A percentile compares a stretch with the other conserved stretches of the same genome.
Conservation (phyloP, 441 rosid genomes). For the Populus hybrid region DNA sequence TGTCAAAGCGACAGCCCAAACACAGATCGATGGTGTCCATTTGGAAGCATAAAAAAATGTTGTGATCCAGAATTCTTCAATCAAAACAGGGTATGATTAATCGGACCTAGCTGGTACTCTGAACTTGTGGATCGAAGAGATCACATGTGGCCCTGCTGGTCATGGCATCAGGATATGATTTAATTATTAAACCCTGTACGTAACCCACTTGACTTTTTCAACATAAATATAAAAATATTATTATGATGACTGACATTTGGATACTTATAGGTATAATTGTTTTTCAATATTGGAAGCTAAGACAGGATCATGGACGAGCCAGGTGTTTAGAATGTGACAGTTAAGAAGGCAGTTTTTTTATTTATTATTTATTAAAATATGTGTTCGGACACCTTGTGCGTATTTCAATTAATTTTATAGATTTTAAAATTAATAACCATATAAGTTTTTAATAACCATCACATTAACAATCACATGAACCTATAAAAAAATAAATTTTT, state of each 20-base stretch:
- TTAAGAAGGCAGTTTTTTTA: neutral
- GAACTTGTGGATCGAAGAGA: neutral
- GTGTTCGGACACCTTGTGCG: too few species aligned
- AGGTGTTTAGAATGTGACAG: neutral
- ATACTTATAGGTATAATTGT: neutral
- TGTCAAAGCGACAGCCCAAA: neutral
- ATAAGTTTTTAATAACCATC: too few species aligned
- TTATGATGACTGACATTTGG: too few species aligned
- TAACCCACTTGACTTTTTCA: too few species aligned
- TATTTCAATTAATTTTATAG: neutral
- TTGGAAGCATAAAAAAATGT: neutral
- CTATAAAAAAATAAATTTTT: too few species aligned
- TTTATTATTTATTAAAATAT: too few species aligned
- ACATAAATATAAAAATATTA: too few species aligned
- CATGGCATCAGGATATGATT: neutral
- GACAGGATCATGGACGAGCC: neutral
- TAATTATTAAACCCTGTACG: too few species aligned
- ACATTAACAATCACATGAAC: too few species aligned
- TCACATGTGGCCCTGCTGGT: neutral
- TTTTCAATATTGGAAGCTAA: neutral
- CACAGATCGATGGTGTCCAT: neutral
- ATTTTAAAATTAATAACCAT: too few species aligned
- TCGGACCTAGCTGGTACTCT: conserved; percentile 27
- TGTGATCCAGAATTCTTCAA: conserved; percentile 14
- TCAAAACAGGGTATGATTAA: conserved; percentile 29